Evolutionary conservation across 192 early-diverging fungal genomes (phyloP).

Genomic region (Powellomyces hirtus): DNA sequence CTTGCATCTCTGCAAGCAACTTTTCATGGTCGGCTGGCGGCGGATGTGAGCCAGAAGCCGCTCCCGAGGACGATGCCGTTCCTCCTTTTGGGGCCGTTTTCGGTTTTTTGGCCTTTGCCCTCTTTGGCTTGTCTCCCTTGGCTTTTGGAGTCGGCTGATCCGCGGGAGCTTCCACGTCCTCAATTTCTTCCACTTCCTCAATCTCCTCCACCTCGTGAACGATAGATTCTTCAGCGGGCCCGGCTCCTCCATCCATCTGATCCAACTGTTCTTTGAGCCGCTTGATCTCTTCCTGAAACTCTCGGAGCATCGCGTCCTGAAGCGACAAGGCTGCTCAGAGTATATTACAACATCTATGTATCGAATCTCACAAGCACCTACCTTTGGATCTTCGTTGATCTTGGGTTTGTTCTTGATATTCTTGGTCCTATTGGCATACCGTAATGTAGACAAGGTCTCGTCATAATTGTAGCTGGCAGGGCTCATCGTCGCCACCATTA

Average conservation of each 20-base stretch:
- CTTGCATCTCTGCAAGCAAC: constrained; percentile 46
- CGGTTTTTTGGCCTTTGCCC: not conserved
- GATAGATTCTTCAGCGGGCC: constrained; percentile 34
- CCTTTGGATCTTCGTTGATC: constrained; percentile 67
- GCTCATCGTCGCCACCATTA: constrained; percentile 64
- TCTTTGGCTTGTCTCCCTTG: constrained; percentile 13
- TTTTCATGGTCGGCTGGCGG: constrained; percentile 47
- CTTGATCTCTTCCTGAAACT: constrained; percentile 65
- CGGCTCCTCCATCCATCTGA: constrained; percentile 33
- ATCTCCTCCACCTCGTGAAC: constrained; percentile 50
- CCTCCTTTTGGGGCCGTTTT: not conserved
- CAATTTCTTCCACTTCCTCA: constrained; percentile 43
- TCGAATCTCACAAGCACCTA: not conserved
- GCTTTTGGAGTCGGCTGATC: constrained; percentile 9
- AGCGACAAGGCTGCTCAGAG: not conserved
- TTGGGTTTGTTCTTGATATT: constrained; percentile 67
- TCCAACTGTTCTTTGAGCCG: constrained; percentile 49
- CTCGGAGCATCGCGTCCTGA: constrained; percentile 58
- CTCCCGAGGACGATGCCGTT: not conserved
- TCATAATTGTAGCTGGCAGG: constrained; percentile 64
- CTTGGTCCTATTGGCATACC: constrained; percentile 66
- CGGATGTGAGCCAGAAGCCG: not conserved
- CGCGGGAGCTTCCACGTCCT: constrained; percentile 15
- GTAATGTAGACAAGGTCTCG: constrained; percentile 57
- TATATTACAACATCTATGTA: not conserved